phyloP scores from a whole-genome alignment of 1,284 basidiomycete genomes.

The Rhodotorula glutinis region DNA sequence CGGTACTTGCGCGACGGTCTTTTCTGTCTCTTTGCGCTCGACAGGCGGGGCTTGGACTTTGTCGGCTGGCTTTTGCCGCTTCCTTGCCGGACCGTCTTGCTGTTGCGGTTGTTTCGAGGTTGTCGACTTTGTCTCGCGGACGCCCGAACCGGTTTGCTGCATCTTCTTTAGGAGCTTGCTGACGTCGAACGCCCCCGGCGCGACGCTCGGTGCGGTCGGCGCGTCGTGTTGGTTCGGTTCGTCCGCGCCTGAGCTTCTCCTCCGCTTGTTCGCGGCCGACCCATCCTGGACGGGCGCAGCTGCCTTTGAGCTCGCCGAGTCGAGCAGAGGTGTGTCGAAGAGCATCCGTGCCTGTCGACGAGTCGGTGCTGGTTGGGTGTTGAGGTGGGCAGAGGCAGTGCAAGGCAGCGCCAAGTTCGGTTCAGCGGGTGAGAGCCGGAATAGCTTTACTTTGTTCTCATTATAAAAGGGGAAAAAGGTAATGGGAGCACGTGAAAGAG shows the following conservation, averaged over 20 bases:
- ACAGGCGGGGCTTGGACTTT: background rate
- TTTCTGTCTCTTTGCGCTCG: background rate
- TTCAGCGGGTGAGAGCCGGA: no score
- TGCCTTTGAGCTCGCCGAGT: constrained; percentile 2
- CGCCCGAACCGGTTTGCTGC: constrained; percentile 37
- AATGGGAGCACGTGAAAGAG: background rate
- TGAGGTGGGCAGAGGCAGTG: no score
- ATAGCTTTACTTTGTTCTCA: no score
- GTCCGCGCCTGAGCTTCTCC: constrained; percentile 16
- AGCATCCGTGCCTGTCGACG: constrained; percentile 26
- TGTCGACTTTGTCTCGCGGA: constrained; percentile 1
- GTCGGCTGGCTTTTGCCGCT: constrained; percentile 5
- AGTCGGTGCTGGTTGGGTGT: no score
- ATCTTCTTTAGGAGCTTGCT: constrained; percentile 72
- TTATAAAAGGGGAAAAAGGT: no score
- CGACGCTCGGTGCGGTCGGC: no score
- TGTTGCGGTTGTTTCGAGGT: background rate
- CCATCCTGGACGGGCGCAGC: background rate
- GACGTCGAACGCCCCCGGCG: constrained; percentile 58
- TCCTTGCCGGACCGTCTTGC: constrained; percentile 11
- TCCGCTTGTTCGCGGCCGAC: constrained; percentile 20
- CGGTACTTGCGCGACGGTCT: constrained; percentile 1
- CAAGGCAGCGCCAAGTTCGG: no score
- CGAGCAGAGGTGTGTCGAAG: constrained; percentile 37
- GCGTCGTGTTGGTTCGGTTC: background rate